Conservation (phyloP, 352 stramenopile genomes). For the Phytopythium boreale region DNA sequence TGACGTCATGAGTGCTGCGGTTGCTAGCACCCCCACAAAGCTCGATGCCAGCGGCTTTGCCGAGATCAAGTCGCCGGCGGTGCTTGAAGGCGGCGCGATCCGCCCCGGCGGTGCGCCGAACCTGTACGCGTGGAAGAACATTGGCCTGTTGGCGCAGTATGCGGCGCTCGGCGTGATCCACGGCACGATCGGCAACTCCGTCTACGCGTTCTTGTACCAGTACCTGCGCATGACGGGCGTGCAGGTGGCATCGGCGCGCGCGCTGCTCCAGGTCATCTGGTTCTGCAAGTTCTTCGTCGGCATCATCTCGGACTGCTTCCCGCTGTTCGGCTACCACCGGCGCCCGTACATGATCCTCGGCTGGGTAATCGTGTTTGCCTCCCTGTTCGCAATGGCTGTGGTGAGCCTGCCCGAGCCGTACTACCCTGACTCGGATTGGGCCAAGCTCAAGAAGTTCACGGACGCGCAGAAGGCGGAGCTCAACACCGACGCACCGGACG, state of each 20-base stretch:
- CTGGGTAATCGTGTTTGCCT: slow-evolving; percentile 31
- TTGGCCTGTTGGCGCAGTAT: slow-evolving; percentile 47
- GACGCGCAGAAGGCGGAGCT: slow-evolving; percentile 31
- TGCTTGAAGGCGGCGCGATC: slow-evolving; percentile 33
- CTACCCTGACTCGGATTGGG: slow-evolving; percentile 26
- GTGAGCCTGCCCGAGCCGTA: slow-evolving; percentile 27
- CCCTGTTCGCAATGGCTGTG: slow-evolving; percentile 28
- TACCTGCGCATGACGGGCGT: slow-evolving; percentile 39
- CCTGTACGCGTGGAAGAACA: slow-evolving; percentile 30
- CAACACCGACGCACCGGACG: slow-evolving; percentile 36
- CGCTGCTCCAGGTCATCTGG: slow-evolving; percentile 48
- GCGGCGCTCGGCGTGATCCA: slow-evolving; percentile 42
- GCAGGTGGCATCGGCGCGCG: slow-evolving; percentile 30
- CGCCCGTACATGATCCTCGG: slow-evolving; percentile 33
- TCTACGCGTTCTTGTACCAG: slow-evolving; percentile 38
- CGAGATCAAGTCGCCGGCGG: slow-evolving; percentile 31
- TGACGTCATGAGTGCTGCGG: not conserved
- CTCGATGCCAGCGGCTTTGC: slow-evolving; percentile 13
- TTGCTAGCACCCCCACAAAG: not conserved
- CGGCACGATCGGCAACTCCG: slow-evolving; percentile 33
- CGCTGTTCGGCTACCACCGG: slow-evolving; percentile 39
- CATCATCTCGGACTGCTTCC: slow-evolving; percentile 36
- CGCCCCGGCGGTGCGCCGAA: slow-evolving; percentile 28
- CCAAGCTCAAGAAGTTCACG: slow-evolving; percentile 30
- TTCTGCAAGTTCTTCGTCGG: slow-evolving; percentile 64